These are phyloP conservation scores for Aspergillus neoniger DNA, from an alignment of 2,329 filamentous ascomycete genomes.

Conservation along the genomic window DNA sequence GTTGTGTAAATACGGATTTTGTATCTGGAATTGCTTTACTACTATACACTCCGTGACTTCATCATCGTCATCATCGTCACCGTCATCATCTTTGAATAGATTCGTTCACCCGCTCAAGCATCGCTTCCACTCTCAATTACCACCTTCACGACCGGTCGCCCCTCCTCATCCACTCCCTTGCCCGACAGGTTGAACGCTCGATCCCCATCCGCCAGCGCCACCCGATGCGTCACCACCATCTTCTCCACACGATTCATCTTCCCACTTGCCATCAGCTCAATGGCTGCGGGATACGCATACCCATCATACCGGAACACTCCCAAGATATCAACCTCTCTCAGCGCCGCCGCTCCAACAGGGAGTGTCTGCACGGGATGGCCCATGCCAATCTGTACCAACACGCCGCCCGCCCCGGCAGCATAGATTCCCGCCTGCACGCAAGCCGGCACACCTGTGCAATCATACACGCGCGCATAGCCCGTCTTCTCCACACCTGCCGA, in stretches of 20 bases:
- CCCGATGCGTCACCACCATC: constrained; percentile 56
- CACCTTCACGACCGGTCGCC: constrained; percentile 57
- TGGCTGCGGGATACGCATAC: constrained; percentile 56
- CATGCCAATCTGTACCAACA: constrained; percentile 59
- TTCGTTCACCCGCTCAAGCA: not conserved
- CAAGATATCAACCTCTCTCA: constrained; percentile 59
- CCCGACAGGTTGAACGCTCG: constrained; percentile 55
- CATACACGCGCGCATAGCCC: constrained; percentile 48
- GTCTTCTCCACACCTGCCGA: constrained; percentile 24
- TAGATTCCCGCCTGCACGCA: constrained; percentile 51
- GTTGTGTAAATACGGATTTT: too few species aligned
- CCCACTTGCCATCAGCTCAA: constrained; percentile 54
- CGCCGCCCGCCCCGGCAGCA: constrained; percentile 51
- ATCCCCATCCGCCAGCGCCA: constrained; percentile 51
- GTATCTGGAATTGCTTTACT: too few species aligned
- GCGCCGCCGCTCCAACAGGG: constrained; percentile 56
- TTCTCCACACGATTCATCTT: constrained; percentile 52
- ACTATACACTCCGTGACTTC: not conserved
- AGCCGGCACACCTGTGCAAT: constrained; percentile 49
- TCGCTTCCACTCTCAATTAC: constrained; percentile 39
- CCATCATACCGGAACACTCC: constrained; percentile 59
- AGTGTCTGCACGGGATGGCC: constrained; percentile 57
- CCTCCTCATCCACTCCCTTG: constrained; percentile 54
- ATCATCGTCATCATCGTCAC: not conserved
- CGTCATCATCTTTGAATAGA: not conserved